Conservation (phyloP, 1,284 basidiomycete genomes). For the Wallemia hederae region DNA sequence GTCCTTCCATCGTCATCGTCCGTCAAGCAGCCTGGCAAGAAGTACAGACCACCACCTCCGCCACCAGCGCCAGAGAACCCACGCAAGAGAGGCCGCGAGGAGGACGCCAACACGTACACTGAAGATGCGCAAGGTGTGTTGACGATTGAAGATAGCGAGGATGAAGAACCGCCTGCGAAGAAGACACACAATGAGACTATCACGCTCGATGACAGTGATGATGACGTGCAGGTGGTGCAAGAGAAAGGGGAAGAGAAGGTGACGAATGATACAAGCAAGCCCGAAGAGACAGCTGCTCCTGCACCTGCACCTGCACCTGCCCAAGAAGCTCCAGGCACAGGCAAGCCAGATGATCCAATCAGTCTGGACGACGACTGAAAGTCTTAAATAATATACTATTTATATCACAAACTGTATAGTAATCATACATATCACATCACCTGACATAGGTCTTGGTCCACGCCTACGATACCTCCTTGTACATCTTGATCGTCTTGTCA, state of each 20-base stretch:
- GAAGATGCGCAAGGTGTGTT: neutral
- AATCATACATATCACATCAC: no score
- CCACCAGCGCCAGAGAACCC: neutral
- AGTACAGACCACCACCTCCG: neutral
- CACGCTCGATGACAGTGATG: neutral
- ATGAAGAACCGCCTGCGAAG: neutral
- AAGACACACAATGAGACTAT: neutral
- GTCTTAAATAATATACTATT: no score
- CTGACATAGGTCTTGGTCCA: no score
- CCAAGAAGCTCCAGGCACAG: no score
- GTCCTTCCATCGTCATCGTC: neutral
- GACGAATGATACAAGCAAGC: neutral
- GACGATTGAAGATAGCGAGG: neutral
- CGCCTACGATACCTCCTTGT: slow-evolving; percentile 5
- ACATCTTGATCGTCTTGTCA: slow-evolving; percentile 79
- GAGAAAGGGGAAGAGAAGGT: neutral
- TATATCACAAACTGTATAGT: no score
- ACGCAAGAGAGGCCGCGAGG: neutral
- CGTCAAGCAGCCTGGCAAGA: neutral
- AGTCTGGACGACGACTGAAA: no score
- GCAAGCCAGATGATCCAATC: no score
- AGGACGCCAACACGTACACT: neutral
- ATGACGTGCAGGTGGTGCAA: neutral
- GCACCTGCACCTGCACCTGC: no score
- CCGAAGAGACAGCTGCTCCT: no score